A percentile compares a stretch with the other conserved stretches of the same genome.
Evolutionary conservation across 2,329 filamentous ascomycete genomes (phyloP).

Genomic region (Fusarium incarnatum): DNA sequence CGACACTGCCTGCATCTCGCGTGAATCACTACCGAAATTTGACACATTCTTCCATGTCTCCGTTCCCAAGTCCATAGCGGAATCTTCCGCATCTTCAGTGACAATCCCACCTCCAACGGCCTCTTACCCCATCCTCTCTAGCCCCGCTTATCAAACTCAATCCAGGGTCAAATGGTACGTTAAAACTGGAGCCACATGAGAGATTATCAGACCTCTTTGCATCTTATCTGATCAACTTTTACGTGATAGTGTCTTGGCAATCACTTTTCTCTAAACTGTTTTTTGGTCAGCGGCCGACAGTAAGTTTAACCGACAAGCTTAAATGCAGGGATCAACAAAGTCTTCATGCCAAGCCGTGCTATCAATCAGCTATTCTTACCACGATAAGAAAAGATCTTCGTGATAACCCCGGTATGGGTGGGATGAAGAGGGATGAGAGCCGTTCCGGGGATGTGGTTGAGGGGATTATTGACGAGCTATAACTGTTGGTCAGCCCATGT

Average conservation of each 20-base stretch:
- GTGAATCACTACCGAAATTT: neutral
- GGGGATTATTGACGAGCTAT: neutral
- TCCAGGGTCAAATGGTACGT: neutral
- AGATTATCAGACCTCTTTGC: too few relatives aligned
- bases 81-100: neutral
- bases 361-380: conserved; percentile 33
- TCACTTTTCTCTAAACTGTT: too few relatives aligned
- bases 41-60: neutral
- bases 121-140: neutral
- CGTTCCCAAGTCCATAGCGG: too few relatives aligned
- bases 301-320: conserved; percentile 8
- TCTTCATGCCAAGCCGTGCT: conserved; percentile 23
- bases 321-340: neutral
- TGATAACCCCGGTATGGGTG: neutral
- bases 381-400: conserved; percentile 25
- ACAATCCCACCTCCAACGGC: neutral
- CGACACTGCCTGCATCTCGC: neutral
- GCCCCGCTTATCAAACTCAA: neutral
- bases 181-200: neutral
- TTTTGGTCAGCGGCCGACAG: neutral
- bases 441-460: neutral
- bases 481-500: neutral
- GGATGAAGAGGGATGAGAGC: conserved; percentile 15
- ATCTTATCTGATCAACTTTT: neutral
- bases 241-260: conserved; percentile 17